phyloP scores from a whole-genome alignment of 768 basidiomycete genomes.

The Boletus coccyginus region DNA sequence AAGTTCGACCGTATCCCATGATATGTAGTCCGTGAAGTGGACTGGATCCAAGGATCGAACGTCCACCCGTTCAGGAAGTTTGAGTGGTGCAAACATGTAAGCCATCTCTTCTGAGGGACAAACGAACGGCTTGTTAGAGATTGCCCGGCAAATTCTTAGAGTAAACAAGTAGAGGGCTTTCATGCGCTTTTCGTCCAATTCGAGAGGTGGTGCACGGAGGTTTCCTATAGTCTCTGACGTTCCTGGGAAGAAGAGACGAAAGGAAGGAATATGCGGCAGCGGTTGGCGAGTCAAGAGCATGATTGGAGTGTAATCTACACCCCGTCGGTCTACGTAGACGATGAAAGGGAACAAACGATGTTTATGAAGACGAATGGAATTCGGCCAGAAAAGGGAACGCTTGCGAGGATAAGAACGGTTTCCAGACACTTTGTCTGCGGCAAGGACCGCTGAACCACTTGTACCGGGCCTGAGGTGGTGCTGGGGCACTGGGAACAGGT shows the following conservation, averaged over 20 bases:
- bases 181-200: conserved; percentile 45
- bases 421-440: conserved; percentile 35
- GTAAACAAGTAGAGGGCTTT: conserved; percentile 59
- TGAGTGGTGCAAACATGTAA: conserved; percentile 69
- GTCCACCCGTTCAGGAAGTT: conserved; percentile 27
- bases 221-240: conserved; percentile 42
- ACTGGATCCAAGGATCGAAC: conserved; percentile 19
- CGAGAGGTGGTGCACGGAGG: conserved; percentile 47
- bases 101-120: conserved; percentile 52
- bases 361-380: conserved; percentile 31
- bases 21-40: conserved; percentile 46
- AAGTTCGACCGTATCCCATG: conserved; percentile 59
- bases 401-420: conserved; percentile 56
- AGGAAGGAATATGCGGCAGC: conserved; percentile 52
- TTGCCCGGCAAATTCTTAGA: conserved; percentile 54
- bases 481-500: conserved; percentile 36
- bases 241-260: conserved; percentile 61
- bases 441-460: conserved; percentile 6
- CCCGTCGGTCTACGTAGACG: conserved; percentile 29
- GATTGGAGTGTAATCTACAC: conserved; percentile 51
- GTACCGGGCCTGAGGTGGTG: background rate
- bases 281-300: conserved; percentile 65
- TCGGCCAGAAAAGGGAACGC: conserved; percentile 66
- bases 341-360: conserved; percentile 39
- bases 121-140: conserved; percentile 67